These are phyloP conservation scores for Cryphonectria japonica DNA, from an alignment of 2,329 filamentous ascomycete species.

Conservation along the genomic window DNA sequence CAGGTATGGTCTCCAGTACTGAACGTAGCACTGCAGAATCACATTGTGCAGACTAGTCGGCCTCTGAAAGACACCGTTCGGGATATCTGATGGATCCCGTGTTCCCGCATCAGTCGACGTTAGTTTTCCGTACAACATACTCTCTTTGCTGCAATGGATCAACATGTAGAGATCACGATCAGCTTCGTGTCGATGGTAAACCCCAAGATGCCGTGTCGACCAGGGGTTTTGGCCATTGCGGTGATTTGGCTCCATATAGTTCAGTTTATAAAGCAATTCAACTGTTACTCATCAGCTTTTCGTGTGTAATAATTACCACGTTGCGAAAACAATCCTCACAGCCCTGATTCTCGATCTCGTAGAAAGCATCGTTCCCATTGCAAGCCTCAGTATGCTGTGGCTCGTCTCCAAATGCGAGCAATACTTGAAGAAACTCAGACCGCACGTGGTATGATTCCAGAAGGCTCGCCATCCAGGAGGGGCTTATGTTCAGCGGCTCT, in stretches of 20 bases:
- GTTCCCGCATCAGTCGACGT: not conserved
- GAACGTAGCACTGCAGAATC: slow-evolving; percentile 23
- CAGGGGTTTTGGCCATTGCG: slow-evolving; percentile 15
- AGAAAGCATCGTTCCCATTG: slow-evolving; percentile 23
- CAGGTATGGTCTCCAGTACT: slow-evolving; percentile 29
- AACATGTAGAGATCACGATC: slow-evolving; percentile 25
- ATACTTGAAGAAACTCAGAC: slow-evolving; percentile 19
- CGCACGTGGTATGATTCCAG: slow-evolving; percentile 19
- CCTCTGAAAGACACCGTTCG: not conserved
- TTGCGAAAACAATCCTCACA: slow-evolving; percentile 3
- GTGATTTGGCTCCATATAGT: slow-evolving; percentile 28
- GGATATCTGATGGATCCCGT: not conserved
- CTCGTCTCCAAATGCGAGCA: slow-evolving; percentile 28
- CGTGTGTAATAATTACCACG: not conserved
- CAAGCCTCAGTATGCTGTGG: slow-evolving; percentile 28
- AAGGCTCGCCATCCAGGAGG: slow-evolving; percentile 12
- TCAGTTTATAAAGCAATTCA: slow-evolving; percentile 27
- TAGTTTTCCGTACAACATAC: slow-evolving; percentile 9
- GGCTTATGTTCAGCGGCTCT: slow-evolving; percentile 20
- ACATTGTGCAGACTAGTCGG: slow-evolving; percentile 21
- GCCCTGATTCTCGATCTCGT: not conserved
- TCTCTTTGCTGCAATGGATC: slow-evolving; percentile 23
- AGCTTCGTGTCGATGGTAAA: slow-evolving; percentile 27
- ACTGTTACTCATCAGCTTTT: slow-evolving; percentile 4
- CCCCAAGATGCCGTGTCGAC: slow-evolving; percentile 28